phyloP scores from a whole-genome alignment of 108 stramenopile species.

The Mediolabrus comicus region DNA sequence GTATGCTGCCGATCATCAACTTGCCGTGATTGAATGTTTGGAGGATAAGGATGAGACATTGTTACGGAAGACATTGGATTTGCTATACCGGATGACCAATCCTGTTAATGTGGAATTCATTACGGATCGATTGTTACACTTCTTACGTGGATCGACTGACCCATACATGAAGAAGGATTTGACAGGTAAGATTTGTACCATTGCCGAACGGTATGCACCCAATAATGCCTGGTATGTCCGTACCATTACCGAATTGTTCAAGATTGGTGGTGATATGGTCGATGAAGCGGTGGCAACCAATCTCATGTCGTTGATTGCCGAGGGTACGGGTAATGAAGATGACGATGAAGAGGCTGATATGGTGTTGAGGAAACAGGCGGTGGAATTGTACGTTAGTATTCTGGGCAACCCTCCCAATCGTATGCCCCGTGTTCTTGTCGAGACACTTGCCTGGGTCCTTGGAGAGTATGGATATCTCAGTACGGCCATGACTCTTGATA shows the following conservation, averaged over 20 bases:
- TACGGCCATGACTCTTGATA: constrained; percentile 56
- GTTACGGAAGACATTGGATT: constrained; percentile 96
- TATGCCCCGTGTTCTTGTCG: constrained; percentile 83
- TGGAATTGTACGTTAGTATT: constrained; percentile 86
- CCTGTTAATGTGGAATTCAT: constrained; percentile 98
- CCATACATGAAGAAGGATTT: constrained; percentile 87
- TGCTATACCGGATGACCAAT: constrained; percentile 98
- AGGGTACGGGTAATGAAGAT: constrained; percentile 93
- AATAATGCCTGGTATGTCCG: constrained; percentile 90
- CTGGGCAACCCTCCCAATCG: constrained; percentile 67
- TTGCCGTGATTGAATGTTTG: constrained; percentile 99
- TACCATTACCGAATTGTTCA: constrained; percentile 72
- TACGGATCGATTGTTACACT: constrained; percentile 89
- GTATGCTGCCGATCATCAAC: constrained; percentile 97
- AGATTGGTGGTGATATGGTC: constrained; percentile 95
- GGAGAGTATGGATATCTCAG: constrained; percentile 97
- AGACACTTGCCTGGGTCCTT: constrained; percentile 97
- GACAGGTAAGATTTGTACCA: constrained; percentile 90
- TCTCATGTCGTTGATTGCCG: constrained; percentile 93
- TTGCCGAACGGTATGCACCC: constrained; percentile 97
- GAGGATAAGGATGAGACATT: constrained; percentile 98
- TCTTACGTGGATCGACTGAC: constrained; percentile 86
- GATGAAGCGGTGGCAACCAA: constrained; percentile 90
- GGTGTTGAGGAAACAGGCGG: constrained; percentile 87
- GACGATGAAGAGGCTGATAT: constrained; percentile 89